phyloP scores from a whole-genome alignment of 2,329 filamentous ascomycete genomes.

The Penicillium brevicompactum region DNA sequence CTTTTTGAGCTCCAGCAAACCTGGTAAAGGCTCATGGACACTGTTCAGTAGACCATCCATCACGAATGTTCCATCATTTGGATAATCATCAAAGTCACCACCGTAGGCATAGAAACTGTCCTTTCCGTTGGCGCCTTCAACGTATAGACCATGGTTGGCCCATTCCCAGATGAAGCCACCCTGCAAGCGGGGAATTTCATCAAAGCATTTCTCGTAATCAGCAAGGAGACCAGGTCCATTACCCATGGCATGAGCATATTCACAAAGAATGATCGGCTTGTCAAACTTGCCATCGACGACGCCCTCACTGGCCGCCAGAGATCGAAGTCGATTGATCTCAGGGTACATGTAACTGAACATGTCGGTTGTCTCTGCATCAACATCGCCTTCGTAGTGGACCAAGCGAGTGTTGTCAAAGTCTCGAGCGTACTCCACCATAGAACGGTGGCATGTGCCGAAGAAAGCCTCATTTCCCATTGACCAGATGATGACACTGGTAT shows the following conservation, averaged over 20 bases:
- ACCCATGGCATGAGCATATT: slow-evolving; percentile 68
- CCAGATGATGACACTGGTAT: slow-evolving; percentile 72
- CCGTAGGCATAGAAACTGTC: slow-evolving; percentile 60
- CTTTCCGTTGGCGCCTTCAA: slow-evolving; percentile 16
- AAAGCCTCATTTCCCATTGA: slow-evolving; percentile 74
- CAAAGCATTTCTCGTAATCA: slow-evolving; percentile 68
- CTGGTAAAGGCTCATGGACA: slow-evolving; percentile 59
- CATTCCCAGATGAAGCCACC: slow-evolving; percentile 71
- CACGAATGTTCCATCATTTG: slow-evolving; percentile 63
- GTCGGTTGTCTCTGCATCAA: slow-evolving; percentile 61
- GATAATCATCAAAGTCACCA: slow-evolving; percentile 62
- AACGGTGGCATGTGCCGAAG: slow-evolving; percentile 67
- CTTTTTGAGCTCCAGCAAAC: slow-evolving; percentile 58
- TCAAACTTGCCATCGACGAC: slow-evolving; percentile 47
- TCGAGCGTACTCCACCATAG: slow-evolving; percentile 68
- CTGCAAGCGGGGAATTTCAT: slow-evolving; percentile 61
- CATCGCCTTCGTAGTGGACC: slow-evolving; percentile 69
- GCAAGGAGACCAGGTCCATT: slow-evolving; percentile 71
- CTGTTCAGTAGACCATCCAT: slow-evolving; percentile 59
- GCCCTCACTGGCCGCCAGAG: slow-evolving; percentile 44
- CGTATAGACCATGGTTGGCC: slow-evolving; percentile 63
- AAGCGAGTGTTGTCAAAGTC: slow-evolving; percentile 59
- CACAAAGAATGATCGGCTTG: slow-evolving; percentile 48
- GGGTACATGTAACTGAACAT: slow-evolving; percentile 72
- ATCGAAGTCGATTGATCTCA: slow-evolving; percentile 53